Percentiles rank a stretch among this genome's conserved stretches.
Evolutionary conservation across 495 filamentous ascomycete genomes (phyloP).

Genomic region (Neurospora sp.): DNA sequence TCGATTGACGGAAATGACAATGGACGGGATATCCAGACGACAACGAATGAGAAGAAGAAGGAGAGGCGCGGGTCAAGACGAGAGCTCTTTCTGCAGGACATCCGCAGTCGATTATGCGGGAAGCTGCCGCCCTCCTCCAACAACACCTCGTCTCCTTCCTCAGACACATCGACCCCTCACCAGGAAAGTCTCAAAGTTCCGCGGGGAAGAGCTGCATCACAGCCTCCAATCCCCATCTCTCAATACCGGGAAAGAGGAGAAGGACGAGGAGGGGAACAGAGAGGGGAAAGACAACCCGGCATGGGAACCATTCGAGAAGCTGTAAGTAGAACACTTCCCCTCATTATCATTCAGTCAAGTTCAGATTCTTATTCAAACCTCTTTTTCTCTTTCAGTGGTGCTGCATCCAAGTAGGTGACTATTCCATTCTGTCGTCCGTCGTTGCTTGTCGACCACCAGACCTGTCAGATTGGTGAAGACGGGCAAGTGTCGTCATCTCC

Average conservation of each 20-base stretch:
- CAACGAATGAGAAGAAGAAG: slow-evolving; percentile 11
- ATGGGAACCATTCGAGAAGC: background rate
- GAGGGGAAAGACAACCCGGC: background rate
- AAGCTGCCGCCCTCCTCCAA: slow-evolving; percentile 7
- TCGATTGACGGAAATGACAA: background rate
- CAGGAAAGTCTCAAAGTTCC: background rate
- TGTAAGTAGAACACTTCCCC: background rate
- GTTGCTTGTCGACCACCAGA: too few relatives aligned
- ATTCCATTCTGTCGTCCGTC: background rate
- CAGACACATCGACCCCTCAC: background rate
- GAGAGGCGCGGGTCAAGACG: slow-evolving; percentile 23
- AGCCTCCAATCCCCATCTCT: background rate
- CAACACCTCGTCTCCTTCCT: background rate
- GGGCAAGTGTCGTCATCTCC: background rate
- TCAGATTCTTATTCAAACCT: background rate
- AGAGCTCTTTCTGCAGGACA: slow-evolving; percentile 23
- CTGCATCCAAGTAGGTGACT: background rate
- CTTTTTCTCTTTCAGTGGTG: background rate
- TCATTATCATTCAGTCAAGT: background rate
- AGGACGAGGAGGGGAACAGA: background rate
- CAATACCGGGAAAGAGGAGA: background rate
- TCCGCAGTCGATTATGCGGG: slow-evolving; percentile 18
- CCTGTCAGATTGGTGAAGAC: background rate
- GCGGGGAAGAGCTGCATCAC: slow-evolving; percentile 1
- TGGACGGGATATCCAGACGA: background rate